Percentiles rank a stretch among this genome's conserved stretches.
These are phyloP conservation scores for Sesbania bispinosa DNA, from an alignment of 306 rosid species.

Conservation along the genomic window DNA sequence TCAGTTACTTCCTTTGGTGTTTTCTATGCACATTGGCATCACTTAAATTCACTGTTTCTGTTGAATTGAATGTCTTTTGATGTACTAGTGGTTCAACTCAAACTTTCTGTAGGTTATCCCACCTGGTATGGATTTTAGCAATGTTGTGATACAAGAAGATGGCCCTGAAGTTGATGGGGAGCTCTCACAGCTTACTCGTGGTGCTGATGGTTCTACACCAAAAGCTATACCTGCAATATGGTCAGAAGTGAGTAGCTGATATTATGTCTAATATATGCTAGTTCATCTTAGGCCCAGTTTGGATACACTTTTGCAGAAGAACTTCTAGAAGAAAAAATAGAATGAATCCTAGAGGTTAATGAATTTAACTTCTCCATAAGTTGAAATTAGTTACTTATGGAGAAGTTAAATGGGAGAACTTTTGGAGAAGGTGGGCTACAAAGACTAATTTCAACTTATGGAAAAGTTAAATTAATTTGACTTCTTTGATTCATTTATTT, in stretches of 20 bases:
- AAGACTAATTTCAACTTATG: no score
- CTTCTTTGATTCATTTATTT: no score
- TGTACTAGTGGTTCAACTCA: conserved; percentile 18
- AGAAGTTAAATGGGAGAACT: no score
- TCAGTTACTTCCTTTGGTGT: background rate
- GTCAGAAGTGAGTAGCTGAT: conserved; percentile 70
- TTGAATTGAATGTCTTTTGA: background rate
- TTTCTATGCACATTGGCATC: background rate
- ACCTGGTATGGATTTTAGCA: conserved; percentile 95
- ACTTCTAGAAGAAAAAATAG: no score
- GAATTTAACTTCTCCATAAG: no score
- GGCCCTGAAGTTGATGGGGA: conserved; percentile 67
- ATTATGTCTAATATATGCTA: background rate
- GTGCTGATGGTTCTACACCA: conserved; percentile 48
- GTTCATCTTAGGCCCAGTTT: no score
- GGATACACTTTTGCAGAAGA: no score
- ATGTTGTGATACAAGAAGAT: conserved; percentile 68
- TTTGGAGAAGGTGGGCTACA: no score
- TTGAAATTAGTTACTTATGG: no score
- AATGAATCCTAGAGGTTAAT: no score
- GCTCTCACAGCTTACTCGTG: conserved; percentile 44
- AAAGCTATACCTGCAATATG: conserved; percentile 76
- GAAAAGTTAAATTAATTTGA: no score
- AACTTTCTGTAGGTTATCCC: conserved; percentile 66
- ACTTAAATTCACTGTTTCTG: background rate